Conservation (phyloP, 2,329 filamentous ascomycete species). For the Colletotrichum lini region DNA sequence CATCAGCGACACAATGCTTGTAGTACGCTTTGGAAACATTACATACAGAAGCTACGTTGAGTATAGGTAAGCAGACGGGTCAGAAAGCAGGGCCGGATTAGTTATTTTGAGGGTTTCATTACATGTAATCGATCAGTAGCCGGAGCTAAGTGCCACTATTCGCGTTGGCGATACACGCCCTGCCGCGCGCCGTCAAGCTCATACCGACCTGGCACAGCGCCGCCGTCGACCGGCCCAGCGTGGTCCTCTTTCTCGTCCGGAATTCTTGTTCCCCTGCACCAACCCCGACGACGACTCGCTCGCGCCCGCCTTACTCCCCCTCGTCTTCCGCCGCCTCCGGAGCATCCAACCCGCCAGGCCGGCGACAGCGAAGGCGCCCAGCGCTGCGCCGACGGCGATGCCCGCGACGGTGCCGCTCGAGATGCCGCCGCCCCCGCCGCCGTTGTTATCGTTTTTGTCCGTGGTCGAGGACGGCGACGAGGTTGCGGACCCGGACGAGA, state of each 20-base stretch:
- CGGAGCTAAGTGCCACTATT: too few relatives aligned
- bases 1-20: too few relatives aligned
- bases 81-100: too few relatives aligned
- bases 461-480: too few relatives aligned
- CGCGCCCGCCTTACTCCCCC: background rate
- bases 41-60: too few relatives aligned
- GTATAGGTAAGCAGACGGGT: too few relatives aligned
- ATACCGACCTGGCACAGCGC: background rate
- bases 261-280: background rate
- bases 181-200: background rate
- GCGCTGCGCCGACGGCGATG: background rate
- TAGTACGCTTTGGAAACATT: too few relatives aligned
- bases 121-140: too few relatives aligned
- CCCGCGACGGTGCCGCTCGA: background rate
- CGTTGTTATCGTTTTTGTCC: constrained; percentile 19
- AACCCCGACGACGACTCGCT: too few relatives aligned
- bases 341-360: background rate
- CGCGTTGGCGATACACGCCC: background rate
- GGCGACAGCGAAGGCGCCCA: background rate
- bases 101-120: too few relatives aligned
- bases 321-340: background rate
- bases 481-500: background rate
- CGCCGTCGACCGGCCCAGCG: background rate
- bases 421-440: background rate
- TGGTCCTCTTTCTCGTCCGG: background rate